Evolutionary conservation across 495 filamentous ascomycete species (phyloP), one percentile per base, ranked within the genome.

Genomic region (Aspergillus indologenus): DNA sequence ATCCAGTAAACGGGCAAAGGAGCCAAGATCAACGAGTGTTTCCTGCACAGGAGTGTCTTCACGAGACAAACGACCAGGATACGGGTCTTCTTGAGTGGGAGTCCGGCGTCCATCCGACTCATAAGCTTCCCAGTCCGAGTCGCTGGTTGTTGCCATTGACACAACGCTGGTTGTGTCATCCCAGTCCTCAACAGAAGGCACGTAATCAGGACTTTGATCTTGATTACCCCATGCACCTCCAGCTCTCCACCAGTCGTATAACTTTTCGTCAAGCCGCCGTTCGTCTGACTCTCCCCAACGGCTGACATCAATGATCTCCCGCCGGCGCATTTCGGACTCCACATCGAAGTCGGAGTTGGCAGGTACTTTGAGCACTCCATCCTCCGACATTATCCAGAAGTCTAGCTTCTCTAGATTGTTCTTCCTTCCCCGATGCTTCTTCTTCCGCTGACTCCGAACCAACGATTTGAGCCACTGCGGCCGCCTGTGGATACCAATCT

Each of bases 201-300:
- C 62, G 60, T 89, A 97, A 31, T 90, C 85, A 5, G 87, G 86
- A 57, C 87, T 94, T 5, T 79, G 78, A 68, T 97, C 92, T 24
- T 85, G 79, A 24, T 84, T 85, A 1, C 92, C 92, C 86, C 89
- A 96, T 70, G 88, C 90, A 26, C 89, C 91, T 19, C 87, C 90
- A 20, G 74, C 68, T 42, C 85, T 84, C 87, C 90, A 96, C 83
- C 91, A 92, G 14, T 72, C 73, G 70, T 96, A 96, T 3, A 96
- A 73, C 46, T 80, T 86, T 1, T 83, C 79, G 60, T 90, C 87
- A 5, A 96, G 72, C 46, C 84, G 82, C n/a, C 79, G 75, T 52
- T 93, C 91, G 47, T 85, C 75, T 24, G 68, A 57, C 24, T 64
- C 53, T 50, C 63, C 68, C 73, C 72, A 77, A 46, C 51, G 49